A percentile compares a stretch with the other conserved stretches of the same genome.
Conservation (phyloP, 495 filamentous ascomycete genomes). For the Penicillium samsonianum region DNA sequence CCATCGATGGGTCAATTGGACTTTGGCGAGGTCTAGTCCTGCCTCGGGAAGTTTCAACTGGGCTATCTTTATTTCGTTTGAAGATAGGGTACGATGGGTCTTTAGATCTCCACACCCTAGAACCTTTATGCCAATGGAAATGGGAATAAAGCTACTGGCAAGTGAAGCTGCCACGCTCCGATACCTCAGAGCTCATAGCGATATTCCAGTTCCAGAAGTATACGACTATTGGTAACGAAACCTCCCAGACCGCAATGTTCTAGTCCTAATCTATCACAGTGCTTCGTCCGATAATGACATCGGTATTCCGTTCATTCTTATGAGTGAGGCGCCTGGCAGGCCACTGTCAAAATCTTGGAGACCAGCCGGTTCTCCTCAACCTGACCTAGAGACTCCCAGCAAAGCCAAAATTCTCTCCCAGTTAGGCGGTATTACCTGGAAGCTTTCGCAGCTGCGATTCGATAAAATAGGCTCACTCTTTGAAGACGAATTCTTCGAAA, state of each 20-base stretch:
- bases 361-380: conserved; percentile 15
- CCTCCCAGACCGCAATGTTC: conserved; percentile 2
- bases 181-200: conserved; percentile 28
- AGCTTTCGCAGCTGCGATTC: conserved; percentile 30
- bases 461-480: conserved; percentile 30
- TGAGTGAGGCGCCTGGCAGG: conserved; percentile 30
- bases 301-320: conserved; percentile 29
- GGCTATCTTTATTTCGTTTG: conserved; percentile 30
- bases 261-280: conserved; percentile 17
- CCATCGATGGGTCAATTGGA: too few relatives aligned
- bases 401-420: conserved; percentile 27
- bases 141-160: conserved; percentile 21
- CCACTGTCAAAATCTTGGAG: conserved; percentile 25
- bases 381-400: conserved; percentile 9
- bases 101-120: conserved; percentile 26
- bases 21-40: too few relatives aligned
- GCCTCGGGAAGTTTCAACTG: conserved; percentile 32
- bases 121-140: conserved; percentile 22
- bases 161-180: conserved; percentile 29
- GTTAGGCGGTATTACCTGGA: conserved; percentile 25
- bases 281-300: conserved; percentile 26
- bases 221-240: conserved; percentile 22
- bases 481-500: conserved; percentile 19
- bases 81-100: conserved; percentile 29
- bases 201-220: conserved; percentile 33